A percentile compares a stretch with the other conserved stretches of the same genome.
Conservation (phyloP, 1,139 yeast genomes). For the Martiniozyma asiatica region DNA sequence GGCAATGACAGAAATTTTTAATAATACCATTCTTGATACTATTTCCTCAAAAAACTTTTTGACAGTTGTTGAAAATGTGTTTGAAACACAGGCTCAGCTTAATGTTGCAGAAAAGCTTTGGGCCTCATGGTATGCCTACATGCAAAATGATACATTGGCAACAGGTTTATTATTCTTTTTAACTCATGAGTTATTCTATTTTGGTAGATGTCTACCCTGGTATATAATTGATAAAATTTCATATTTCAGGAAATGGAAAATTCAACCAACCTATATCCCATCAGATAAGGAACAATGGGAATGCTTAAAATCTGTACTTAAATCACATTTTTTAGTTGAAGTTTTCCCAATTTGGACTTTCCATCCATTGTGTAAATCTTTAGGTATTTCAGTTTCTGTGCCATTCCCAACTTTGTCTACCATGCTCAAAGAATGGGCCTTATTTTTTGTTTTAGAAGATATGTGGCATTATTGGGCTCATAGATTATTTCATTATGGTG, state of each 20-base stretch:
- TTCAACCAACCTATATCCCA: slow-evolving; percentile 75
- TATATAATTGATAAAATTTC: slow-evolving; percentile 65
- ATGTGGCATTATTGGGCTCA: slow-evolving; percentile 97
- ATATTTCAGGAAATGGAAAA: slow-evolving; percentile 65
- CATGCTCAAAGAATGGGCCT: slow-evolving; percentile 51
- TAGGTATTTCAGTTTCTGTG: slow-evolving; percentile 67
- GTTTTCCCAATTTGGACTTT: slow-evolving; percentile 95
- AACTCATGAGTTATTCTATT: slow-evolving; percentile 72
- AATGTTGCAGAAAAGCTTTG: slow-evolving; percentile 49
- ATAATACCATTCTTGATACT: slow-evolving; percentile 17
- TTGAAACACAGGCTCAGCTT: slow-evolving; percentile 28
- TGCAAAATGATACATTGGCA: slow-evolving; percentile 69
- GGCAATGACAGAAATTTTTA: slow-evolving; percentile 22
- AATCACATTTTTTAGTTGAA: slow-evolving; percentile 83
- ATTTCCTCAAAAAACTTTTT: slow-evolving; percentile 19
- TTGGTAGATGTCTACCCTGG: slow-evolving; percentile 88
- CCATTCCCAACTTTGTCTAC: slow-evolving; percentile 67
- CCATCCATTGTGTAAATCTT: slow-evolving; percentile 73
- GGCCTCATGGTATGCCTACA: slow-evolving; percentile 72
- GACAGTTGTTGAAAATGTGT: slow-evolving; percentile 26
- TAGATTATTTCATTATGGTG: slow-evolving; percentile 76
- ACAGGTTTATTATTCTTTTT: slow-evolving; percentile 72
- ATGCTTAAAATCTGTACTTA: slow-evolving; percentile 73
- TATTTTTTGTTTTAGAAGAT: slow-evolving; percentile 82
- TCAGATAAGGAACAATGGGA: slow-evolving; percentile 81